phyloP scores from a whole-genome alignment of 1,139 yeast genomes.

The Kodamaea plutei region DNA sequence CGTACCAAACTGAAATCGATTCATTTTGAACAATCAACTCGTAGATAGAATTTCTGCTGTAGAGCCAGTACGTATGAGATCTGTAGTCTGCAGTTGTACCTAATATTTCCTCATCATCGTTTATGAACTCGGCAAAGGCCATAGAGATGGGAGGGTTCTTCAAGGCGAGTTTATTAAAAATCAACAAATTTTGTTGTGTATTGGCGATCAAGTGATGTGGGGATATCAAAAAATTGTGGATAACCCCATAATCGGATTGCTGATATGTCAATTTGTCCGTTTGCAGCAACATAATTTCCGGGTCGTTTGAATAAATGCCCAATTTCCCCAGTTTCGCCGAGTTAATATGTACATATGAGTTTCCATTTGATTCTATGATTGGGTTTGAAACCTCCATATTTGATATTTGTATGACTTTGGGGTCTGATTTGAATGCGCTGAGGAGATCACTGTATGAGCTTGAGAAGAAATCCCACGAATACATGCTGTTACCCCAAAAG shows the following conservation, averaged over 20 bases:
- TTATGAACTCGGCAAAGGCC: conserved; percentile 8
- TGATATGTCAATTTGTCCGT: conserved; percentile 1
- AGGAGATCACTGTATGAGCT: conserved; percentile 24
- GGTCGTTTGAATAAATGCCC: conserved; percentile 25
- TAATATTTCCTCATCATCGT: conserved; percentile 34
- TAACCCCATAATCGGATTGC: conserved; percentile 4
- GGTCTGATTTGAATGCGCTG: conserved; percentile 26
- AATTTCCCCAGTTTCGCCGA: conserved; percentile 11
- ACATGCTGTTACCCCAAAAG: conserved; percentile 21
- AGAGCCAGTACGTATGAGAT: conserved; percentile 29
- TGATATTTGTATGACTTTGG: conserved; percentile 13
- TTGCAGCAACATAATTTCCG: conserved; percentile 19
- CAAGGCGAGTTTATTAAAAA: conserved; percentile 11
- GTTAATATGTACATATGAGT: conserved; percentile 16
- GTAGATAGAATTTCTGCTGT: conserved; percentile 34
- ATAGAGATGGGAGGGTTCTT: conserved; percentile 3
- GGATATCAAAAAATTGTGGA: conserved; percentile 7
- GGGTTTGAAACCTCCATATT: conserved; percentile 3
- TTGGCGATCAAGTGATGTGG: conserved; percentile 13
- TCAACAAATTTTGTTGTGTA: conserved; percentile 8
- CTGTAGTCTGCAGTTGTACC: conserved; percentile 61
- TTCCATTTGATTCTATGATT: conserved; percentile 13
- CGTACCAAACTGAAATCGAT: conserved; percentile 70
- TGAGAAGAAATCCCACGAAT: conserved; percentile 38
- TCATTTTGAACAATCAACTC: conserved; percentile 74